Evolutionary conservation across 768 basidiomycete genomes (phyloP).

Genomic region (Russula sp.): DNA sequence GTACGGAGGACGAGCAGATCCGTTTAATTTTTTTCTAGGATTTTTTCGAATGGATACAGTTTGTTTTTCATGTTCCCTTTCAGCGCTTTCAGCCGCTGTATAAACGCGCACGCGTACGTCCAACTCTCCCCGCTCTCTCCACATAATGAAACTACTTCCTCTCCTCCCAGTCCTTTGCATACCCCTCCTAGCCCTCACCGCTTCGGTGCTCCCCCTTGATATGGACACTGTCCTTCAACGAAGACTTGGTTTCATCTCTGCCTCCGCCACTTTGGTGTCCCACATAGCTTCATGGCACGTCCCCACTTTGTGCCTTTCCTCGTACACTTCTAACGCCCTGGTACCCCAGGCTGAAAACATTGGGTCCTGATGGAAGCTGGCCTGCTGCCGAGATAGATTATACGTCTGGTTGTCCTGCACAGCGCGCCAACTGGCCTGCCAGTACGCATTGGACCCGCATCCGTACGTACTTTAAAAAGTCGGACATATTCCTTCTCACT

Average conservation of each 20-base stretch:
- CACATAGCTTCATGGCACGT: slow-evolving; percentile 23
- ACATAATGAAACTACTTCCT: neutral
- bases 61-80: too few species aligned
- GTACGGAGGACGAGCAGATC: too few species aligned
- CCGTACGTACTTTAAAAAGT: slow-evolving; percentile 26
- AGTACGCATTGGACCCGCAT: slow-evolving; percentile 34
- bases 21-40: too few species aligned
- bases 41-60: too few species aligned
- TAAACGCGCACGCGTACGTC: neutral
- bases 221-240: slow-evolving; percentile 25
- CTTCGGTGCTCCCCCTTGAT: neutral
- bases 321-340: neutral
- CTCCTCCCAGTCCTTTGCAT: neutral
- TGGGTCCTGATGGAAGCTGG: slow-evolving; percentile 31
- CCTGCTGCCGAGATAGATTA: slow-evolving; percentile 35
- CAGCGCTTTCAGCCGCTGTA: too few species aligned
- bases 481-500: neutral
- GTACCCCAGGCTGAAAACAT: slow-evolving; percentile 27
- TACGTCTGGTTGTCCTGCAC: slow-evolving; percentile 37
- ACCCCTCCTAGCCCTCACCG: neutral
- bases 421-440: slow-evolving; percentile 41
- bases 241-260: slow-evolving; percentile 21
- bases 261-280: slow-evolving; percentile 9
- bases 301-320: neutral
- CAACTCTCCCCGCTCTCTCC: slow-evolving; percentile 13